These are phyloP conservation scores for Cystofilobasidium capitatum DNA, from an alignment of 768 basidiomycete genomes.

Conservation along the genomic window DNA sequence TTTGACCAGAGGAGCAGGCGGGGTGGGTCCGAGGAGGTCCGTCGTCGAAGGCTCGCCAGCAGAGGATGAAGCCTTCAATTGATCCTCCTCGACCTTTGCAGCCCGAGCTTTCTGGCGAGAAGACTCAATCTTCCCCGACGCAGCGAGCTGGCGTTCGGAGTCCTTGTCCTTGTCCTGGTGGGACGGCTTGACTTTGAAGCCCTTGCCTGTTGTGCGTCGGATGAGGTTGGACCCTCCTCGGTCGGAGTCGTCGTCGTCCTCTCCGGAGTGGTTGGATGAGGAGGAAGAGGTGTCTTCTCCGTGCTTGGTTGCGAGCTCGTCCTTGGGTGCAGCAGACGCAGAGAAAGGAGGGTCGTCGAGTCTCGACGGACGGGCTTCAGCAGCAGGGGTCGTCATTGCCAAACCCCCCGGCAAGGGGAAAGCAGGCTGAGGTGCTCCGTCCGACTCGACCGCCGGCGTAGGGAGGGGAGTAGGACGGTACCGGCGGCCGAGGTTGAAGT, in stretches of 20 bases:
- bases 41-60: background rate
- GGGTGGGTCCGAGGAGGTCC: background rate
- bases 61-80: no score
- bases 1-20: background rate
- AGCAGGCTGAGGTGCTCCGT: background rate
- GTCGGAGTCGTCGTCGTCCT: background rate
- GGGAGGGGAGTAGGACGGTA: background rate
- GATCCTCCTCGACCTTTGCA: background rate
- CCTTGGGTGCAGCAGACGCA: background rate
- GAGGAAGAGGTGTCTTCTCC: background rate
- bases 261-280: background rate
- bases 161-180: background rate
- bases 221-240: background rate
- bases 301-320: background rate
- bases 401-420: background rate
- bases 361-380: background rate
- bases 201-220: conserved; percentile 1
- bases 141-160: background rate
- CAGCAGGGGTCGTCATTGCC: background rate
- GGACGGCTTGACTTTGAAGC: background rate
- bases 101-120: background rate
- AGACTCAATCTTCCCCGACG: background rate
- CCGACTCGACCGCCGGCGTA: background rate
- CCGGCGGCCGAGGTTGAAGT: conserved; percentile 2
- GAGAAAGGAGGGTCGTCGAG: background rate